Conservation (phyloP, 768 basidiomycete species). For the Sporobolomyces pararoseus region DNA sequence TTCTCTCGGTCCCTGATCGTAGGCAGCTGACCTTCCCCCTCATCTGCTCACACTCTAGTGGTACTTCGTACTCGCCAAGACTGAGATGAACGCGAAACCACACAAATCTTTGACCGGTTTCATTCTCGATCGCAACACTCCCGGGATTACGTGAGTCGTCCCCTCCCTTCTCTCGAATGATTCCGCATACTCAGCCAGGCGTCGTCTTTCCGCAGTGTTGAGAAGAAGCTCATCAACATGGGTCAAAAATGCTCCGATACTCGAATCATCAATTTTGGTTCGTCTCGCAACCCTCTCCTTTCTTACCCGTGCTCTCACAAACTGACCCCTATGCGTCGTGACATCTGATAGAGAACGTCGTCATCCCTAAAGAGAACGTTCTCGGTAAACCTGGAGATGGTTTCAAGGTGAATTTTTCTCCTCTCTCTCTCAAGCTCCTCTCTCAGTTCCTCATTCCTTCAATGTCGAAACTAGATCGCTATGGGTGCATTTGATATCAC, state of each 20-base stretch:
- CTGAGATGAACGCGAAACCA: conserved; percentile 47
- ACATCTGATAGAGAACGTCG: conserved; percentile 35
- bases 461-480: conserved; percentile 38
- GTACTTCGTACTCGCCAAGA: conserved; percentile 52
- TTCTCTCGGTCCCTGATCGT: background rate
- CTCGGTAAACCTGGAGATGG: conserved; percentile 49
- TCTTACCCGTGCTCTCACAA: conserved; percentile 34
- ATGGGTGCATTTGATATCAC: conserved; percentile 53
- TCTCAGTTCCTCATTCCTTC: background rate
- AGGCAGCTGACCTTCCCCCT: background rate
- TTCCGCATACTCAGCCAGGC: too few relatives aligned
- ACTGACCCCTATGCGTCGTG: conserved; percentile 43
- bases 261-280: conserved; percentile 50
- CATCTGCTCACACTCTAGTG: conserved; percentile 47
- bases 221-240: conserved; percentile 50
- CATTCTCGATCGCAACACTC: conserved; percentile 43
- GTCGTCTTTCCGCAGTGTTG: conserved; percentile 4
- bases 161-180: background rate
- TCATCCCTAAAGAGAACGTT: conserved; percentile 47
- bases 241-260: conserved; percentile 52
- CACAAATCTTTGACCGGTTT: conserved; percentile 50
- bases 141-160: conserved; percentile 38
- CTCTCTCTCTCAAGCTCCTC: background rate
- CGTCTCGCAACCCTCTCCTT: conserved; percentile 7
- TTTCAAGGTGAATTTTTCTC: conserved; percentile 42